Conservation (phyloP, 257 asterid species). For the Przewalskia tangutica region DNA sequence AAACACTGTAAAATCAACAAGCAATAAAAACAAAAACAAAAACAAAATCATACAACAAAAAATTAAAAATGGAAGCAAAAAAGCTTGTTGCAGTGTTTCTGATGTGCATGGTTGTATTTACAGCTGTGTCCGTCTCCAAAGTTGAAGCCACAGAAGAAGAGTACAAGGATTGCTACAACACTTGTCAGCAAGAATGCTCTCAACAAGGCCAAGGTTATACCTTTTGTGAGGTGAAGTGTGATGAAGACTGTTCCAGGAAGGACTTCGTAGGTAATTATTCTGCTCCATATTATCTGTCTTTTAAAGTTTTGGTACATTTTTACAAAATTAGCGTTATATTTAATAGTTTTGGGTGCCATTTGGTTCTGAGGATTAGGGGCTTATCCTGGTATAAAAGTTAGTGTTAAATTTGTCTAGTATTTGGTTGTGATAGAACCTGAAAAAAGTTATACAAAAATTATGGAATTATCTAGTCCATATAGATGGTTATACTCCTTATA, state of each 20-base stretch:
- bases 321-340: neutral
- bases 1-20: neutral
- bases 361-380: too few species aligned
- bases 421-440: too few species aligned
- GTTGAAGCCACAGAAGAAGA: neutral
- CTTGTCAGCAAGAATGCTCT: constrained; percentile 7
- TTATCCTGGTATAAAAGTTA: too few species aligned
- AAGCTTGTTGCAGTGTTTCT: constrained; percentile 14
- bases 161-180: constrained; percentile 9
- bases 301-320: neutral
- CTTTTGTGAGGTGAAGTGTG: constrained; percentile 18
- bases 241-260: constrained; percentile 4
- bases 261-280: constrained; percentile 3
- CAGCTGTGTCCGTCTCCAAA: neutral
- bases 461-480: too few species aligned
- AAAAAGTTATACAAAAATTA: too few species aligned
- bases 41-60: neutral
- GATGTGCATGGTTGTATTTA: constrained; percentile 12
- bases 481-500: too few species aligned
- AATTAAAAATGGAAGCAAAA: neutral
- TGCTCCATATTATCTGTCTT: neutral
- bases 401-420: too few species aligned
- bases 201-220: constrained; percentile 5
- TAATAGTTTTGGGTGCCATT: neutral
- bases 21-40: neutral